A percentile compares a stretch with the other conserved stretches of the same genome.
Conservation (phyloP, 2,329 filamentous ascomycete species). For the Allantophomopsis cytisporea region DNA sequence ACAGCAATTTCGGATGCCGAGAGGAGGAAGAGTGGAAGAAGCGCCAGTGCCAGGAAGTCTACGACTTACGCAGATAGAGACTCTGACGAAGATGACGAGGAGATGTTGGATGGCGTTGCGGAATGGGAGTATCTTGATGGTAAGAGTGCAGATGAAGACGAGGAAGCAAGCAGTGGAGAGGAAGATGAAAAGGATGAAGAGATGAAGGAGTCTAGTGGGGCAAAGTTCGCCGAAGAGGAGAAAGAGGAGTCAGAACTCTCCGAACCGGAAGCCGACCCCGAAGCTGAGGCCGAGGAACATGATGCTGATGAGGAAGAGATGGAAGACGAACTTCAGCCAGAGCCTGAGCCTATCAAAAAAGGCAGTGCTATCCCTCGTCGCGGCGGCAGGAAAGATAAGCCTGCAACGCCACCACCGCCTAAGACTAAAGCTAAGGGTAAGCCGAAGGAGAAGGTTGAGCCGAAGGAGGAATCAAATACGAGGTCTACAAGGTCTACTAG, state of each 20-base stretch:
- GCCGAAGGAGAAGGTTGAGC: constrained; percentile 2
- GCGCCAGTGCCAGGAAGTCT: constrained; percentile 19
- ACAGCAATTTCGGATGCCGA: constrained; percentile 10
- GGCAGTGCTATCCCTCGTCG: not conserved
- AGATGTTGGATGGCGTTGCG: constrained; percentile 20
- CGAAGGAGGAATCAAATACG: not conserved
- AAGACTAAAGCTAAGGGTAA: constrained; percentile 7
- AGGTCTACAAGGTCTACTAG: too few species aligned
- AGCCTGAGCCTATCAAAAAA: constrained; percentile 5
- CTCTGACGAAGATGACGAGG: constrained; percentile 25
- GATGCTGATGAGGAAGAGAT: constrained; percentile 1
- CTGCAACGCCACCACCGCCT: not conserved
- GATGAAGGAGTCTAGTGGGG: constrained; percentile 10
- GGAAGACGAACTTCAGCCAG: too few species aligned
- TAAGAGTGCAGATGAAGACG: constrained; percentile 22
- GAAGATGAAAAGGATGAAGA: constrained; percentile 16
- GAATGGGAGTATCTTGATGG: constrained; percentile 23
- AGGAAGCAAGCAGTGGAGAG: constrained; percentile 18
- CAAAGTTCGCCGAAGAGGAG: not conserved
- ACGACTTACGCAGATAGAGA: constrained; percentile 20
- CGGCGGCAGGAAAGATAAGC: not conserved
- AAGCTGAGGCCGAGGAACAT: constrained; percentile 2
- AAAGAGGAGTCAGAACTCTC: not conserved
- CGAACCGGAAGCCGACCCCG: constrained; percentile 4
- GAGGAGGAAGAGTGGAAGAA: constrained; percentile 21